Evolutionary conservation across 1,284 basidiomycete genomes (phyloP), one percentile per base, ranked within the genome.

Genomic region (Sporisorium reilianum): DNA sequence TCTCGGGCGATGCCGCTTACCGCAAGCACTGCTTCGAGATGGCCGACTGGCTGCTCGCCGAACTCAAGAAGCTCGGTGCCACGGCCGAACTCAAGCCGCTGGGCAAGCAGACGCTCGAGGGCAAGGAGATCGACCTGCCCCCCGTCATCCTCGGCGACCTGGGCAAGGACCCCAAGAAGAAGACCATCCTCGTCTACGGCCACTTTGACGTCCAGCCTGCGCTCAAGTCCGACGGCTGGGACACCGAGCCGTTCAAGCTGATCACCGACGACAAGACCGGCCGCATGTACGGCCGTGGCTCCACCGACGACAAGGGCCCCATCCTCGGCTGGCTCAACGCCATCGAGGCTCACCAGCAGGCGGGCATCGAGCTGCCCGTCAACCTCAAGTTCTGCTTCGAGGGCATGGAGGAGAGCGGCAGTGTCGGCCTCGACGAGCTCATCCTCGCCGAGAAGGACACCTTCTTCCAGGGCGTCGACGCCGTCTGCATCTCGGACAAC

Each of bases 401-500:
- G 78, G 86, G 96, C 9, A 99, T 99, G 97, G 96, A 99, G 86
- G 96, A 99, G 87, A 92, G 89, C 78, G 96, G 96, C 8, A 94
- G 92, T 46, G 93, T 95, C 80, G 95, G 95, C 7, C 89, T 99
- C 12, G 95, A 98, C 83, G 93, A 93, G 55, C 89, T 97, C 54
- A 95, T 99, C 77, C 87, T 89, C 72, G 88, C 88, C 53, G 94
- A 98, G 87, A 91, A 91, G 64, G 88, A 90, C 82, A 88, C 89
- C 32, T 97, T 92, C 89, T 97, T 99, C 85, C 89, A 91, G 51
- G 94, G 92, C 23, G 91, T 95, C 36, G 96, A 99, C 82, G 94
- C 92, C 76, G 92, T 97, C 71, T 99, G 96, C 88, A 98, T 99
- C 80, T 87, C 87, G 45, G 86, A 84, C 77, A 82, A 85, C 77